Evolutionary conservation across 192 early-diverging fungal genomes (phyloP).

Genomic region (Dimargaris verticillata): DNA sequence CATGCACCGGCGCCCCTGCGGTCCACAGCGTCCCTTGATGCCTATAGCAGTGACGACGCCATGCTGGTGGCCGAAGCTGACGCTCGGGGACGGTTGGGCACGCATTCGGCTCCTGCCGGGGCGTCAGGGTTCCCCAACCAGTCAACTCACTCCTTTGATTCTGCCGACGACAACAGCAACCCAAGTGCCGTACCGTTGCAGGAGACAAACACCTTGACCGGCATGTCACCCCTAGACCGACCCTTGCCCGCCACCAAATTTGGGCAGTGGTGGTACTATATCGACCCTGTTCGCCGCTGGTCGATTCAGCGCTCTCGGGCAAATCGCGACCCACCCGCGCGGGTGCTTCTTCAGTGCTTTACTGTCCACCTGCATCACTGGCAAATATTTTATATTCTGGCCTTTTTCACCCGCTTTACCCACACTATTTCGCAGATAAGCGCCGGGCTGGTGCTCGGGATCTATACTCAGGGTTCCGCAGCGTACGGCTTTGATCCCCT

Average conservation of each 20-base stretch:
- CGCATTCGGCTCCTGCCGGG: too few species aligned
- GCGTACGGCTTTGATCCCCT: conserved; percentile 41
- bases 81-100: neutral
- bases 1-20: too few species aligned
- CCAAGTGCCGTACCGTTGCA: neutral
- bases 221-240: neutral
- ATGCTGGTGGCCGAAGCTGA: neutral
- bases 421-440: conserved; percentile 46
- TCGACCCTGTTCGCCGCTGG: neutral
- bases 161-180: neutral
- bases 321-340: neutral
- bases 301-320: neutral
- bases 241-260: neutral
- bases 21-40: neutral
- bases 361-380: conserved; percentile 63
- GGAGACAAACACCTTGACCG: neutral
- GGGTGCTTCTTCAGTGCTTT: conserved; percentile 8
- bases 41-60: neutral
- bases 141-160: neutral
- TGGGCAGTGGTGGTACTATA: neutral
- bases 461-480: conserved; percentile 52
- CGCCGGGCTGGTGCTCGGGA: conserved; percentile 51
- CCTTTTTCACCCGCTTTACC: conserved; percentile 64
- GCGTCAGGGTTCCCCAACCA: too few species aligned
- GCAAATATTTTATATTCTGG: conserved; percentile 67